Base-by-base conservation (phyloP, 495 filamentous ascomycete genomes). In the Pseudoneurospora amorphoporcata region DNA sequence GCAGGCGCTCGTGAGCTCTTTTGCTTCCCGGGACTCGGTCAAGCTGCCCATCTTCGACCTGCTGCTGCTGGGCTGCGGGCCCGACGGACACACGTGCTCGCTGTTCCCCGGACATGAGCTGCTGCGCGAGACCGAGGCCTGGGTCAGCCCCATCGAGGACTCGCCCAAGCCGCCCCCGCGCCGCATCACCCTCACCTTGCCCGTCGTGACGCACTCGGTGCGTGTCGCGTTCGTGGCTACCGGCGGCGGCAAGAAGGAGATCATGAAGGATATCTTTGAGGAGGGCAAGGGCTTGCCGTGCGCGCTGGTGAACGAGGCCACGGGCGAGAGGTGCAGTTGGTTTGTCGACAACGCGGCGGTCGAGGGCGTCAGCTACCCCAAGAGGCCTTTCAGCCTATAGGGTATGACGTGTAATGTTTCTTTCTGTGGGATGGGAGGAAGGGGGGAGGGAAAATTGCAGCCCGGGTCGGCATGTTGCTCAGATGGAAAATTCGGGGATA, bases 81-180 rank as follows among this genome's bases (percentile, higher is more conserved):
- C 95, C 17, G 95, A 99, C 79, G 95, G 95, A 43, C 95, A 99
- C 82, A 98, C 95, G 35, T 98, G 96, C 91, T 94, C 90, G 75
- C 86, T 98, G 39, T 99, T 99, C 85, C 96, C 95, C 7, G 90
- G 91, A 37, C 95, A 97, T 75, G 89, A 89, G 61, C 85, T 98
- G 47, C 85, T 99, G 73, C 88, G 94, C 53, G 95, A 98, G 85
- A 89, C 89, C 72, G 90, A 91, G 76, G 94, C 94, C 41, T 99
- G 95, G 95, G 94, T 98, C 12, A 90, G 92, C 6, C 87, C 94
- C 4, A 94, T 97, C 76, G 89, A 90, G 78, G 92, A 98, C 83
- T 96, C 92, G 32, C 95, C 95, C 39, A 99, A 99, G 88, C 94
- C 95, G 35, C 95, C 95, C 23, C 86, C 93, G 47, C 90, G 89